A percentile compares a stretch with the other conserved stretches of the same genome.
These are phyloP conservation scores for Bacterosira constricta DNA, from an alignment of 108 stramenopile genomes.

Conservation along the genomic window DNA sequence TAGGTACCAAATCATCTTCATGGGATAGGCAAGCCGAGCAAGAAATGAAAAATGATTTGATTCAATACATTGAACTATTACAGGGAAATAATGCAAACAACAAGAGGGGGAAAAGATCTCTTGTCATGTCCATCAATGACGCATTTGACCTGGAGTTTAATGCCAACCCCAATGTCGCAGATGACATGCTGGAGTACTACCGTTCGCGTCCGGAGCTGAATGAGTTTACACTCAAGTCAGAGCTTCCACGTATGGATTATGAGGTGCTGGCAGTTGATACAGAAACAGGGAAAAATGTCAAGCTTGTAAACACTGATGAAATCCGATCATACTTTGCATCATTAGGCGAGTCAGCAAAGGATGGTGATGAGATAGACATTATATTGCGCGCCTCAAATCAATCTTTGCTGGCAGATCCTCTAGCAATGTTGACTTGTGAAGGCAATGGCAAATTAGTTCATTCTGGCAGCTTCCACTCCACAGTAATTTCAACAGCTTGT, in stretches of 20 bases:
- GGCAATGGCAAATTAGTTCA: constrained; percentile 65
- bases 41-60: constrained; percentile 36
- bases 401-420: constrained; percentile 77
- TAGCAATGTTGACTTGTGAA: constrained; percentile 71
- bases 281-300: constrained; percentile 15
- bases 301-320: constrained; percentile 49
- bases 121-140: constrained; percentile 61
- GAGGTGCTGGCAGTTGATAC: constrained; percentile 56
- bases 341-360: constrained; percentile 13
- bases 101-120: constrained; percentile 22
- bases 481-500: constrained; percentile 43
- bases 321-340: constrained; percentile 44
- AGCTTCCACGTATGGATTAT: constrained; percentile 85
- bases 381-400: constrained; percentile 76
- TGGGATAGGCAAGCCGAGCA: constrained; percentile 37
- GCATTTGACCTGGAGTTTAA: constrained; percentile 78
- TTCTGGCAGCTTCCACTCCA: constrained; percentile 49
- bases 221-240: constrained; percentile 79
- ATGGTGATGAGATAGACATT: constrained; percentile 42
- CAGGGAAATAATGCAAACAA: constrained; percentile 3
- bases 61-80: constrained; percentile 33
- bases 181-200: constrained; percentile 77
- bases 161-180: constrained; percentile 66
- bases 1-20: constrained; percentile 11
- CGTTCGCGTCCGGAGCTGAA: constrained; percentile 59